A percentile compares a stretch with the other conserved stretches of the same genome.
Conservation (phyloP, 768 basidiomycete genomes). For the Phanerodontia chrysosporium region DNA sequence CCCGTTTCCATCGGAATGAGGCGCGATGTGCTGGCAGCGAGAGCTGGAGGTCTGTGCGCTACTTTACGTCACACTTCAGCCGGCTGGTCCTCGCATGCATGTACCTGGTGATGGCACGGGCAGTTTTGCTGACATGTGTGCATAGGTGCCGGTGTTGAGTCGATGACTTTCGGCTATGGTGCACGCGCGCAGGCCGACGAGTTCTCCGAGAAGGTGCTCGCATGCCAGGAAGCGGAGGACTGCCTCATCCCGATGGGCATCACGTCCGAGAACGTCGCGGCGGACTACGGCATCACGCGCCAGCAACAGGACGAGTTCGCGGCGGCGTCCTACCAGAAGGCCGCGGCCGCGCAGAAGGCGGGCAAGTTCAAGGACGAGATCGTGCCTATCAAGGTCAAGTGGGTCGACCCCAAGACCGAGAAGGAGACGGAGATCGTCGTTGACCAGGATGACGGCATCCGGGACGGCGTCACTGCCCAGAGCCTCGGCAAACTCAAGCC, state of each 20-base stretch:
- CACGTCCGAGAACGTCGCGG: conserved; percentile 91
- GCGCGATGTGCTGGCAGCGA: no score
- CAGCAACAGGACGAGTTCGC: conserved; percentile 81
- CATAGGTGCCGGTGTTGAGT: conserved; percentile 81
- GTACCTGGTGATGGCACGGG: neutral
- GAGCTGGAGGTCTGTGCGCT: neutral
- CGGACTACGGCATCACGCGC: conserved; percentile 71
- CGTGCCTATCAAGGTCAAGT: conserved; percentile 68
- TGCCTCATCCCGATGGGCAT: conserved; percentile 89
- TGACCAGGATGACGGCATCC: conserved; percentile 79
- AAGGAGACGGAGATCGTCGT: conserved; percentile 64
- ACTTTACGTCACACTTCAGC: no score
- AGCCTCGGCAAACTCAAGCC: conserved; percentile 78
- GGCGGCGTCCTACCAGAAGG: conserved; percentile 80
- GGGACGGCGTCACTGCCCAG: conserved; percentile 80
- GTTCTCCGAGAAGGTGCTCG: conserved; percentile 62
- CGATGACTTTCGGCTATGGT: conserved; percentile 81
- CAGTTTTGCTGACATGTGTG: neutral
- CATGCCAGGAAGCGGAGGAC: conserved; percentile 68
- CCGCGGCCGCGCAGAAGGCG: conserved; percentile 71
- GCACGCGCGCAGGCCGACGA: conserved; percentile 48
- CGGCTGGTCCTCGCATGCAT: neutral
- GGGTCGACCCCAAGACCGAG: conserved; percentile 72
- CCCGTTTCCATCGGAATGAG: no score
- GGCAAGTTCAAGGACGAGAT: conserved; percentile 85